Percentiles rank a stretch among this genome's conserved stretches.
Evolutionary conservation across 2,329 filamentous ascomycete genomes (phyloP).

Genomic region (Colletotrichum sp.): DNA sequence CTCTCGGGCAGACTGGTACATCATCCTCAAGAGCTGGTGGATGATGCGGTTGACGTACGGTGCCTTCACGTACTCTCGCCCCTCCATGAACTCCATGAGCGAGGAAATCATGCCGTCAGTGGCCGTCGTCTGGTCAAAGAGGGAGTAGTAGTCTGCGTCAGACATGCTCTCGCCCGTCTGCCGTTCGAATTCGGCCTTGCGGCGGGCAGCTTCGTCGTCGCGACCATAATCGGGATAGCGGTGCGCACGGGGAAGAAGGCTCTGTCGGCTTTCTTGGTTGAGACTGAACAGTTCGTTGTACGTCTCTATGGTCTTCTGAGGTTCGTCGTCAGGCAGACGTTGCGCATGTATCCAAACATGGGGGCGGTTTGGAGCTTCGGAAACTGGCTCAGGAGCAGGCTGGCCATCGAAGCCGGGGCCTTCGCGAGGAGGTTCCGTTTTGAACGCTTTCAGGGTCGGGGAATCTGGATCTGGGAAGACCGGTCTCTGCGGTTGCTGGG

Average conservation of each 20-base stretch:
- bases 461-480: not conserved
- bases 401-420: conserved; percentile 1
- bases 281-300: not conserved
- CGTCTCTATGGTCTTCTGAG: not conserved
- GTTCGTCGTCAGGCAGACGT: not conserved
- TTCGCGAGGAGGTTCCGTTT: not conserved
- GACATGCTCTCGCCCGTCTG: conserved; percentile 13
- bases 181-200: conserved; percentile 12
- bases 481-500: not conserved
- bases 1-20: conserved; percentile 13
- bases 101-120: conserved; percentile 19
- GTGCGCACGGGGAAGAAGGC: not conserved
- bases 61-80: conserved; percentile 12
- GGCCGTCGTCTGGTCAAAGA: conserved; percentile 14
- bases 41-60: conserved; percentile 14
- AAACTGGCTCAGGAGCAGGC: not conserved
- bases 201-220: conserved; percentile 1
- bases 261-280: not conserved
- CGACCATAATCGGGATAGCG: conserved; percentile 5
- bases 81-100: conserved; percentile 15
- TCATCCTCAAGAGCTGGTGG: conserved; percentile 1
- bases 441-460: not conserved
- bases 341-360: not conserved
- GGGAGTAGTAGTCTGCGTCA: conserved; percentile 5
- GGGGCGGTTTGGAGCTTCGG: not conserved